A percentile compares a stretch with the other conserved stretches of the same genome.
Conservation (phyloP, 371 early-diverging fungal species). For the Saksenaea oblongispora region DNA sequence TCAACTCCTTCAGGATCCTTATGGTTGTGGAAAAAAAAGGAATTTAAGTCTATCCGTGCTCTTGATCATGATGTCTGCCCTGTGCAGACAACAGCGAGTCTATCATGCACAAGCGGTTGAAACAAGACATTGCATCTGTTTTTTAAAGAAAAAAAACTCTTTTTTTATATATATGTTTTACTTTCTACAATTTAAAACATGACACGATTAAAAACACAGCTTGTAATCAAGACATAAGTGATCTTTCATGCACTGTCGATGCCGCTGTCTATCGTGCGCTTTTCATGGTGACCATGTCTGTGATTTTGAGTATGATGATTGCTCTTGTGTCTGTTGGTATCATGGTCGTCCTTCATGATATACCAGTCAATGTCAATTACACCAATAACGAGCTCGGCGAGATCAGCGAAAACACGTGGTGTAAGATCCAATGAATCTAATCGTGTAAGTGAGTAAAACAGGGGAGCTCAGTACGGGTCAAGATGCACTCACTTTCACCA, state of each 20-base stretch:
- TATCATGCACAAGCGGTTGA: not conserved
- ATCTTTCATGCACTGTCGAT: not conserved
- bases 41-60: no score
- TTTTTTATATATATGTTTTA: not conserved
- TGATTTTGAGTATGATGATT: no score
- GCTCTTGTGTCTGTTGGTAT: not conserved
- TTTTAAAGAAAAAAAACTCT: not conserved
- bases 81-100: not conserved
- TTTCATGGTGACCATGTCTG: not conserved
- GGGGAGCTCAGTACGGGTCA: not conserved
- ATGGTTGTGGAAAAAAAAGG: no score
- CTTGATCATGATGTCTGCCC: no score
- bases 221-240: not conserved
- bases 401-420: slow-evolving; percentile 57
- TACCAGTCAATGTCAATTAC: slow-evolving; percentile 61
- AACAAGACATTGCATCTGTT: no score
- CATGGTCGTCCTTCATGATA: slow-evolving; percentile 11
- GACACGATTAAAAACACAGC: not conserved
- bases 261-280: not conserved
- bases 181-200: not conserved
- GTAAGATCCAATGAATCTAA: slow-evolving; percentile 57
- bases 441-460: not conserved
- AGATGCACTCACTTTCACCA: slow-evolving; percentile 20
- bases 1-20: not conserved
- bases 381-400: slow-evolving; percentile 49